Evolutionary conservation across 768 basidiomycete genomes (phyloP).

Genomic region (Gelatoporia subvermispora): DNA sequence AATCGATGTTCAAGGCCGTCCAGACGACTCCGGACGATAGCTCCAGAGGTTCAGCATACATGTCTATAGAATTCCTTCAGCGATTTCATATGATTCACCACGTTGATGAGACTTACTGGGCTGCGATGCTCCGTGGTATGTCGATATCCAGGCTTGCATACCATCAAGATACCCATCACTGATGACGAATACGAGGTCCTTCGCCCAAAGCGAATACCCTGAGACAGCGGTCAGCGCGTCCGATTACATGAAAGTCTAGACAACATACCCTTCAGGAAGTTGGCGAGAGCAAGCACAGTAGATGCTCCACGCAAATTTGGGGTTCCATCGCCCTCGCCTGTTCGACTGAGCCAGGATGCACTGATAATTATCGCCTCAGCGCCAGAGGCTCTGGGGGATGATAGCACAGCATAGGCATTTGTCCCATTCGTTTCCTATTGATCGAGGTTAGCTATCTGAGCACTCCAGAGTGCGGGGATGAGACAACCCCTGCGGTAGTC

Average conservation of each 20-base stretch:
- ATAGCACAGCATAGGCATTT: constrained; percentile 79
- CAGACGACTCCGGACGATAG: constrained; percentile 86
- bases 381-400: constrained; percentile 88
- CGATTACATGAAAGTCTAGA: not conserved
- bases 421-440: constrained; percentile 53
- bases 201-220: constrained; percentile 93
- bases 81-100: not conserved
- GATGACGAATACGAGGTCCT: constrained; percentile 87
- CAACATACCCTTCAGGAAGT: constrained; percentile 71
- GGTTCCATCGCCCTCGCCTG: constrained; percentile 48
- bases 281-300: constrained; percentile 78
- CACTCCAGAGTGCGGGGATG: not conserved
- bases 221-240: not conserved
- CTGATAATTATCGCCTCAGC: constrained; percentile 89
- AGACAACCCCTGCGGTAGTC: constrained; percentile 43
- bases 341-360: constrained; percentile 82
- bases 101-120: constrained; percentile 43
- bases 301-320: constrained; percentile 85
- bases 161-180: constrained; percentile 88
- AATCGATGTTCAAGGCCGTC: constrained; percentile 93
- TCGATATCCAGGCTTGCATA: constrained; percentile 86
- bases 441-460: constrained; percentile 3
- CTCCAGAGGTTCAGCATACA: constrained; percentile 56
- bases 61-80: constrained; percentile 39
- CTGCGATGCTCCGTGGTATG: constrained; percentile 71